Conservation (phyloP, 148 eudicot species). For the Vaccinium corymbosum region DNA sequence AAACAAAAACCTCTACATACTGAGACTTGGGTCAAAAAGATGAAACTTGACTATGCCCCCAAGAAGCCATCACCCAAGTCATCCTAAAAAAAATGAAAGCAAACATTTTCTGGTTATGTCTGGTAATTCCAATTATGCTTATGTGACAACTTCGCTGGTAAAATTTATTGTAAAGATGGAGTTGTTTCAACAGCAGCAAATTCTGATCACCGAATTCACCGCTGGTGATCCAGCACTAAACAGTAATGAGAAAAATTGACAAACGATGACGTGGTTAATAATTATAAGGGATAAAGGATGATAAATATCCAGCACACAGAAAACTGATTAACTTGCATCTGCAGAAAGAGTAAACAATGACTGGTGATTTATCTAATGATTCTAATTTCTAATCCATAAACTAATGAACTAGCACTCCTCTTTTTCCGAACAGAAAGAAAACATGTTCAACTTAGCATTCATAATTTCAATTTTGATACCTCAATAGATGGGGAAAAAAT, state of each 20-base stretch:
- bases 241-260: background rate
- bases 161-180: background rate
- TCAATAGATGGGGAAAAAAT: background rate
- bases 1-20: background rate
- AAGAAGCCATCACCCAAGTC: background rate
- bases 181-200: constrained; percentile 1
- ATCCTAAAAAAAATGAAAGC: background rate
- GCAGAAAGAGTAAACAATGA: too few relatives aligned
- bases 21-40: background rate
- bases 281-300: background rate
- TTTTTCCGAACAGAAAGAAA: too few relatives aligned
- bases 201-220: background rate
- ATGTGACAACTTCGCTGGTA: background rate
- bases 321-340: too few relatives aligned
- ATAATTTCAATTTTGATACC: too few relatives aligned
- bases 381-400: too few relatives aligned
- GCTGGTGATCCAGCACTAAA: constrained; percentile 1
- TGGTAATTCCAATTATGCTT: background rate
- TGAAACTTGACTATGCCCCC: background rate
- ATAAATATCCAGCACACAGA: too few relatives aligned
- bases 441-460: too few relatives aligned
- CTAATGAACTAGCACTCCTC: too few relatives aligned
- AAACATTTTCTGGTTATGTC: constrained; percentile 2
- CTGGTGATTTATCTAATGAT: too few relatives aligned
- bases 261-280: too few relatives aligned